A percentile compares a stretch with the other conserved stretches of the same genome.
phyloP scores from a whole-genome alignment of 2,329 filamentous ascomycete genomes.

The Diaporthe nobilis region DNA sequence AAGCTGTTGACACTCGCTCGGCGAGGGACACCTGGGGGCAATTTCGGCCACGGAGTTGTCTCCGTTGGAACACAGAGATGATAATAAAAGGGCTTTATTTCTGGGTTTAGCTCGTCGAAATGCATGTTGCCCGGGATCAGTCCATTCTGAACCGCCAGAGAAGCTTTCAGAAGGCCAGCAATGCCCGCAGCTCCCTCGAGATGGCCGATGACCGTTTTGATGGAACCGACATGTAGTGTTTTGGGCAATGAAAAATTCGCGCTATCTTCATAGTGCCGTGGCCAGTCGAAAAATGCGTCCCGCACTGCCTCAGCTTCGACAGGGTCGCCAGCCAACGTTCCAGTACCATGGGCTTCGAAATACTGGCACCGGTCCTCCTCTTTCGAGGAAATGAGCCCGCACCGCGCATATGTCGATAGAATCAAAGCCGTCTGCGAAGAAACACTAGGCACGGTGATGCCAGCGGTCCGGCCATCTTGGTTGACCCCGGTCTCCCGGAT shows the following conservation, averaged over 20 bases:
- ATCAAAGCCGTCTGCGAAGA: slow-evolving; percentile 58
- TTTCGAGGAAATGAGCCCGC: slow-evolving; percentile 53
- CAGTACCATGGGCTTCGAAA: slow-evolving; percentile 47
- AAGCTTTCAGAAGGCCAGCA: slow-evolving; percentile 55
- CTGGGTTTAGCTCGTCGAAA: slow-evolving; percentile 52
- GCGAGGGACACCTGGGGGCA: slow-evolving; percentile 13
- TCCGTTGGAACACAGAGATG: slow-evolving; percentile 41
- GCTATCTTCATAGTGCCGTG: background rate
- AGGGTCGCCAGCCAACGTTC: slow-evolving; percentile 43
- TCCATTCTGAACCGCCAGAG: slow-evolving; percentile 53
- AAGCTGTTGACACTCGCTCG: slow-evolving; percentile 53
- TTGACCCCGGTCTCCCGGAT: slow-evolving; percentile 60
- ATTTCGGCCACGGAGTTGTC: background rate
- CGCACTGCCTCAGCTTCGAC: slow-evolving; percentile 53
- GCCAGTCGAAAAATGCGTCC: slow-evolving; percentile 47
- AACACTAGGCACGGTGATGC: slow-evolving; percentile 55
- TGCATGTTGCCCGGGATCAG: slow-evolving; percentile 54
- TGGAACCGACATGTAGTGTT: slow-evolving; percentile 48
- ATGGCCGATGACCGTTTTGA: slow-evolving; percentile 56
- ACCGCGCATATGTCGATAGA: slow-evolving; percentile 53
- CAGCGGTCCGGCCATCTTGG: slow-evolving; percentile 59
- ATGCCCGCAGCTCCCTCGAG: slow-evolving; percentile 59
- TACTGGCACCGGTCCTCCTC: slow-evolving; percentile 48
- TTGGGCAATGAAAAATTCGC: too few relatives aligned
- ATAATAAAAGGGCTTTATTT: slow-evolving; percentile 49